Evolutionary conservation across 495 filamentous ascomycete genomes (phyloP).

Genomic region (Lichenothelia convexa): DNA sequence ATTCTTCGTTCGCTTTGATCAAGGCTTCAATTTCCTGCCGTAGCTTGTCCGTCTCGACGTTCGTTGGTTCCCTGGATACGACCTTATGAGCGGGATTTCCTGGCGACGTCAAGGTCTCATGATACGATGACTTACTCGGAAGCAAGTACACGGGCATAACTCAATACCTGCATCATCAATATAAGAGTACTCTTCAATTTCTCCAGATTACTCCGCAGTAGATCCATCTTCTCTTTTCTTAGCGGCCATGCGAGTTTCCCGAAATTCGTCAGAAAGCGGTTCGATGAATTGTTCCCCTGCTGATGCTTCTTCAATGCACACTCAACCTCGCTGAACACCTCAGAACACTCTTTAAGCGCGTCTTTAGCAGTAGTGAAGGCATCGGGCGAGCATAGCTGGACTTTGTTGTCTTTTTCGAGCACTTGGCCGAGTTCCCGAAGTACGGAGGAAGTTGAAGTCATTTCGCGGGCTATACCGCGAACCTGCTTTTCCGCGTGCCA

Average conservation of each 20-base stretch:
- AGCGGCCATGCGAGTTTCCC: slow-evolving; percentile 11
- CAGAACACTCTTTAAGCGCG: neutral
- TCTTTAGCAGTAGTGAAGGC: neutral
- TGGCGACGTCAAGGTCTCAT: neutral
- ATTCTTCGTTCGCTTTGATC: neutral
- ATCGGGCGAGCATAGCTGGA: neutral
- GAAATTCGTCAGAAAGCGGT: neutral
- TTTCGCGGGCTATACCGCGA: neutral
- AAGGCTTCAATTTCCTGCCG: neutral
- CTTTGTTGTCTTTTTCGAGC: neutral
- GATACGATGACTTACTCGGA: neutral
- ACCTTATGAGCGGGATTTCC: neutral
- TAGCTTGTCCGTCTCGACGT: neutral
- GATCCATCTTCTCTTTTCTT: slow-evolving; percentile 14
- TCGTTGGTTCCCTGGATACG: neutral
- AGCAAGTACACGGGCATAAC: slow-evolving; percentile 12
- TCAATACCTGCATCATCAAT: slow-evolving; percentile 23
- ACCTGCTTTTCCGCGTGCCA: neutral
- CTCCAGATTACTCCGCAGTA: slow-evolving; percentile 17
- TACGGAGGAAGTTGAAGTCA: neutral
- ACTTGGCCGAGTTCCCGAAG: neutral
- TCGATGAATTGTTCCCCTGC: too few relatives aligned
- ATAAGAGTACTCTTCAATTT: slow-evolving; percentile 22
- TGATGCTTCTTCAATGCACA: neutral
- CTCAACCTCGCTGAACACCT: neutral